Evolutionary conservation across 805 yeast genomes (phyloP).

Genomic region (Nakazawaea peltata): DNA sequence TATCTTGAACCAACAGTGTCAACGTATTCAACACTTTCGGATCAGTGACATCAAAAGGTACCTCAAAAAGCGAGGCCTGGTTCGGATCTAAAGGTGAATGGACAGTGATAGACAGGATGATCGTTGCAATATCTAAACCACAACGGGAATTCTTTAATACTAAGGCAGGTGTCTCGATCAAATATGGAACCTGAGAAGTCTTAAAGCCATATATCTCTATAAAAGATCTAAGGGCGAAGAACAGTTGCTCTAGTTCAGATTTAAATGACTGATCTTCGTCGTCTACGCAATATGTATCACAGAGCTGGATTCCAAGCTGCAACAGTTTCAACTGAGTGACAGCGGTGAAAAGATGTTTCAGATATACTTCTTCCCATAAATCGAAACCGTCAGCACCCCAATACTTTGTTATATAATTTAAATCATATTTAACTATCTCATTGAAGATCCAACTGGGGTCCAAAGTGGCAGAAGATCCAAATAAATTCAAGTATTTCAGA

Average conservation of each 20-base stretch:
- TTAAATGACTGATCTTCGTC: conserved; percentile 22
- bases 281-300: too few relatives aligned
- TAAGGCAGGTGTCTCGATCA: conserved; percentile 61
- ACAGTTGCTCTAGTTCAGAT: conserved; percentile 21
- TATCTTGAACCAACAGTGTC: conserved; percentile 50
- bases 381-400: conserved; percentile 76
- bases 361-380: conserved; percentile 84
- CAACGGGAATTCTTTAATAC: conserved; percentile 35
- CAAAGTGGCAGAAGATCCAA: conserved; percentile 28
- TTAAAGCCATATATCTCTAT: conserved; percentile 34
- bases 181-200: conserved; percentile 35
- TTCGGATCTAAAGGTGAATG: conserved; percentile 23
- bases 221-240: conserved; percentile 27
- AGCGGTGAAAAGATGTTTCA: conserved; percentile 73
- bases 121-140: conserved; percentile 75
- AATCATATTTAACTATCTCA: conserved; percentile 52
- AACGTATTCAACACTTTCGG: conserved; percentile 55
- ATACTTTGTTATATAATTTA: conserved; percentile 47
- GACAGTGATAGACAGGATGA: conserved; percentile 40
- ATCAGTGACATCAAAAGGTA: conserved; percentile 61
- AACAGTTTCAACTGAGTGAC: conserved; percentile 68
- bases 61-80: conserved; percentile 16
- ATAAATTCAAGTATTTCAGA: conserved; percentile 40
- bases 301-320: conserved; percentile 40
- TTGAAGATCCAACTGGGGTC: conserved; percentile 14